phyloP scores from a whole-genome alignment of 148 eudicot species.

The Tetragonia tetragonoides region DNA sequence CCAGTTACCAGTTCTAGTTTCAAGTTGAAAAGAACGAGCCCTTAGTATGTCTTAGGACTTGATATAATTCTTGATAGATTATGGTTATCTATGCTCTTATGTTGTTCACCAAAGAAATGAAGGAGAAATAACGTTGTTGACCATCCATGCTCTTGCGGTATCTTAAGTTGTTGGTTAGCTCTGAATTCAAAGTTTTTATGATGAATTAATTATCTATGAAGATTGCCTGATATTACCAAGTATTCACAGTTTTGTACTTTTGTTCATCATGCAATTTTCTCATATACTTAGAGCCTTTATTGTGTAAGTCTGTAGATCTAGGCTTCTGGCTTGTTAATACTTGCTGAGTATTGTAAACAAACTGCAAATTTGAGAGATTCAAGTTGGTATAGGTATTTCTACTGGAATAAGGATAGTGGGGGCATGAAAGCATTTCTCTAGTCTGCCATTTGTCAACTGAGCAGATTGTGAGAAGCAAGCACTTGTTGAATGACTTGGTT shows the following conservation, averaged over 20 bases:
- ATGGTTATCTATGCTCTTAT: no score
- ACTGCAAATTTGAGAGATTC: not conserved
- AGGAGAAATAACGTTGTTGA: no score
- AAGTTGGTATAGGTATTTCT: not conserved
- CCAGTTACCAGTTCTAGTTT: no score
- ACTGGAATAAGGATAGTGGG: not conserved
- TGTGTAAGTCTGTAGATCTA: not conserved
- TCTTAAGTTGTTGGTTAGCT: no score
- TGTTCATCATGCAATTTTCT: not conserved
- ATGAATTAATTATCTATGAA: no score
- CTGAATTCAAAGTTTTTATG: no score
- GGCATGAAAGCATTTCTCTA: not conserved
- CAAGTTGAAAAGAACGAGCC: no score
- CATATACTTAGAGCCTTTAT: not conserved
- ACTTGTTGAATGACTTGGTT: not conserved
- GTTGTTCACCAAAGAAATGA: no score
- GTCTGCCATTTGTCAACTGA: not conserved
- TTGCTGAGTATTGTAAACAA: not conserved
- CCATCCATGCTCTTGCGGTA: no score
- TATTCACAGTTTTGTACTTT: no score
- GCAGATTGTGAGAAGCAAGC: not conserved
- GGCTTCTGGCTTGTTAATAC: not conserved
- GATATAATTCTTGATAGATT: no score
- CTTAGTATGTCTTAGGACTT: no score
- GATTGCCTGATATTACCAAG: not conserved